Base-by-base conservation (phyloP, 805 yeast genomes). In the Candida stauntonica region DNA sequence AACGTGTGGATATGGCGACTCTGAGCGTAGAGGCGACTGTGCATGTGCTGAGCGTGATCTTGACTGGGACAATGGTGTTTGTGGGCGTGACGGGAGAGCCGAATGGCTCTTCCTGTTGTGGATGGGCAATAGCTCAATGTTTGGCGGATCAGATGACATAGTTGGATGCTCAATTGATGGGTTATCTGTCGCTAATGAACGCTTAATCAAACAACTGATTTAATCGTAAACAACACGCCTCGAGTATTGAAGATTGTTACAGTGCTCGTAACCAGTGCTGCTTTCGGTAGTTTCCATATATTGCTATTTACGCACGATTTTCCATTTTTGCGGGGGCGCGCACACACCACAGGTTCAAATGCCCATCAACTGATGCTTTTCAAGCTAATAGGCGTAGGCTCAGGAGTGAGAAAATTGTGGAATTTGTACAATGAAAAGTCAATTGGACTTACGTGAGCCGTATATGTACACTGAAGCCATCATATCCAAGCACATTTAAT, bases 71-170 rank as follows among this genome's bases (percentile, higher is more conserved):
- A 14, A 12, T 15, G 46, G 42, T 8, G 47, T 41, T n/a, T 36
- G 39, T 3, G 48, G 29, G 26, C 44, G 15, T 6, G 42, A 33
- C 7, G 47, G 33, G 18, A 38, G 8, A 20, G 36, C 31, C n/a
- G 48, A 39, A 31, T 41, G 46, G 6, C 48, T 42, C 36, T 35
- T 40, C 36, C 55, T 29, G 38, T 47, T 49, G 33, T 49, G 51
- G 5, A 49, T 31, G 3, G 55, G 55, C 27, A 49, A 39, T 1
- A 49, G 48, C 38, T 51, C 55, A 14, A 46, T 39, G 32, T 40
- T 40, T 16, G 47, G 29, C 3, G 45, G 28, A n/a, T 33, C 47
- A 6, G 44, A 17, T n/a, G n/a, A n/a, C n/a, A n/a, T n/a, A n/a
- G n/a, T n/a, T n/a, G n/a, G n/a, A n/a, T n/a, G n/a, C n/a, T n/a